A percentile compares a stretch with the other conserved stretches of the same genome.
These are phyloP conservation scores for Cryptococcus sp. DNA, from an alignment of 1,284 basidiomycete genomes.

Conservation along the genomic window DNA sequence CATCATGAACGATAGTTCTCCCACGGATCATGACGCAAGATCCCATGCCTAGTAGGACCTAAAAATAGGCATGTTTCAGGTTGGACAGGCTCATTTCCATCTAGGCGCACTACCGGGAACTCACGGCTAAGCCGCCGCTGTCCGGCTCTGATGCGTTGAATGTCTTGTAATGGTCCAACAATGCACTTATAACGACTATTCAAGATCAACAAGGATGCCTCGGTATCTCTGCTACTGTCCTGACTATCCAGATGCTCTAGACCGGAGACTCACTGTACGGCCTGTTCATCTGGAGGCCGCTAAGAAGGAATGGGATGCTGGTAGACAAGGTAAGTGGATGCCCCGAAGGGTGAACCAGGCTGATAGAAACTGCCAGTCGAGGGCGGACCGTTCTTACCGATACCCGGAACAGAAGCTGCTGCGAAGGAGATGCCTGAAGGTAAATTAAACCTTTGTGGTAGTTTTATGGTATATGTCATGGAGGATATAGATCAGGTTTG, in stretches of 20 bases:
- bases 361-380: constrained; percentile 1
- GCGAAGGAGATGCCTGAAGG: constrained; percentile 1
- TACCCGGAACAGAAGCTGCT: constrained; percentile 5
- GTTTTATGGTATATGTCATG: constrained; percentile 15
- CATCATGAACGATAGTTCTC: too few relatives aligned
- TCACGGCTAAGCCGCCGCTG: too few relatives aligned
- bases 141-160: too few relatives aligned
- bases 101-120: too few relatives aligned
- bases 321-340: constrained; percentile 15
- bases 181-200: background rate
- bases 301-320: constrained; percentile 18
- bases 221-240: constrained; percentile 37
- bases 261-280: constrained; percentile 35
- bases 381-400: constrained; percentile 8
- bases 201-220: constrained; percentile 19
- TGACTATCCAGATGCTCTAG: constrained; percentile 38
- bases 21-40: too few relatives aligned
- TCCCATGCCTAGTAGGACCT: too few relatives aligned
- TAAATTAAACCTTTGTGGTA: constrained; percentile 4
- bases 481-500: constrained; percentile 16
- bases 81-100: too few relatives aligned
- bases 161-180: too few relatives aligned
- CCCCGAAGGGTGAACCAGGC: background rate
- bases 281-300: constrained; percentile 28
- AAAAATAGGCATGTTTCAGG: too few relatives aligned